Conservation (phyloP, 345 rosid genomes). For the Rhodamnia rubescens region DNA sequence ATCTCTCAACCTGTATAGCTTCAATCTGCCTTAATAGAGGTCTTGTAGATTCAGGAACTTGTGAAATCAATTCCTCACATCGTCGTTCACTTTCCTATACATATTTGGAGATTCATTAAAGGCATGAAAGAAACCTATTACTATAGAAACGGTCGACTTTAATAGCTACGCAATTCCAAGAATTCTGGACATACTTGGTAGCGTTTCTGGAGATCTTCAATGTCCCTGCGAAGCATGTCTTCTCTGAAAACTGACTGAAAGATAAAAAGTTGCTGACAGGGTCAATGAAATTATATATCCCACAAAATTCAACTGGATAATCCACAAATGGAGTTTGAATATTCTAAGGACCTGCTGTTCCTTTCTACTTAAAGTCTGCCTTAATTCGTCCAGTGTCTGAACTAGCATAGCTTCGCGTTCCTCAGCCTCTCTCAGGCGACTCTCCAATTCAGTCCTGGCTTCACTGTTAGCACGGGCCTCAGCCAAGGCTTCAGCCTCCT, state of each 20-base stretch:
- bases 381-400: constrained; percentile 84
- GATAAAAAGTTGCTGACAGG: background rate
- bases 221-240: constrained; percentile 66
- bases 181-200: constrained; percentile 50
- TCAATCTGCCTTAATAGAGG: constrained; percentile 97
- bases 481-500: constrained; percentile 90
- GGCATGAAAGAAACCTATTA: background rate
- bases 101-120: background rate
- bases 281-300: background rate
- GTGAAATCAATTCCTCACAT: constrained; percentile 93
- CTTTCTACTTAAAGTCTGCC: constrained; percentile 84
- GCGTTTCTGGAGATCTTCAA: constrained; percentile 87
- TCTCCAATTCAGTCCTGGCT: constrained; percentile 85
- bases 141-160: background rate
- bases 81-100: constrained; percentile 93
- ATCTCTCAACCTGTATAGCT: constrained; percentile 73
- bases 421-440: constrained; percentile 78
- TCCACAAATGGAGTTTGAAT: background rate
- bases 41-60: constrained; percentile 98
- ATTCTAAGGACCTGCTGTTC: constrained; percentile 78
- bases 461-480: constrained; percentile 87
- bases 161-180: background rate
- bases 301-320: background rate
- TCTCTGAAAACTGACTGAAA: constrained; percentile 71
- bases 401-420: constrained; percentile 95